Conservation (phyloP, 192 early-diverging fungal species). For the Coemansia sp. region DNA sequence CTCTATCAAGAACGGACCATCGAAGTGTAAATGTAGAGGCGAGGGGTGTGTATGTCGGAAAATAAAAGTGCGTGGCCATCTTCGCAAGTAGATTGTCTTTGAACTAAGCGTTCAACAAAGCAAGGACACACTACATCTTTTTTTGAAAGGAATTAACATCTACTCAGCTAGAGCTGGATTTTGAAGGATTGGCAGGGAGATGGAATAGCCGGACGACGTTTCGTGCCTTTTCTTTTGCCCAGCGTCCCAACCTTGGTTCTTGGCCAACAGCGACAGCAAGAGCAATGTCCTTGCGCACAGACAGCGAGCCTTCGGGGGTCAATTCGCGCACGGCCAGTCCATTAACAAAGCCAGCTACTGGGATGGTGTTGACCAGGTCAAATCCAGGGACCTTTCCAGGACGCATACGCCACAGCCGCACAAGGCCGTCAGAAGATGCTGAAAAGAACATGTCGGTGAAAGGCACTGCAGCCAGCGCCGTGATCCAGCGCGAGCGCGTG, state of each 20-base stretch:
- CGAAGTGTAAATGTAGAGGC: too few relatives aligned
- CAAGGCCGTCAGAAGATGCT: conserved; percentile 82
- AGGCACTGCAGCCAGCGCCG: conserved; percentile 73
- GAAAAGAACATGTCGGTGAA: conserved; percentile 90
- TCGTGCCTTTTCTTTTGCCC: conserved; percentile 77
- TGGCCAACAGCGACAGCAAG: conserved; percentile 79
- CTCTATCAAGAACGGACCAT: background rate
- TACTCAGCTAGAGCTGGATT: conserved; percentile 2
- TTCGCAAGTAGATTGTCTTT: background rate
- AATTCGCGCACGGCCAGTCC: conserved; percentile 38
- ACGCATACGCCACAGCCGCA: conserved; percentile 85
- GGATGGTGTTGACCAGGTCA: conserved; percentile 54
- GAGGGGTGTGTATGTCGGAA: too few relatives aligned
- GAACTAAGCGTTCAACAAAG: too few relatives aligned
- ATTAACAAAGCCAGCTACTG: conserved; percentile 65
- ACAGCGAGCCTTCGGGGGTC: conserved; percentile 5
- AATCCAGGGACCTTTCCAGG: conserved; percentile 60
- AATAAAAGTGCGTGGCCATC: too few relatives aligned
- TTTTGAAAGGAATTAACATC: background rate
- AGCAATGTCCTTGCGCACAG: conserved; percentile 22
- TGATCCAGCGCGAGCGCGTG: conserved; percentile 75
- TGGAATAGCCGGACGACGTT: conserved; percentile 74
- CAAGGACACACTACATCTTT: background rate
- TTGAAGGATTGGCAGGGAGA: conserved; percentile 29
- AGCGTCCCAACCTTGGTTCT: conserved; percentile 88